These are phyloP conservation scores for Grifola frondosa DNA, from an alignment of 1,284 basidiomycete species.

Conservation along the genomic window DNA sequence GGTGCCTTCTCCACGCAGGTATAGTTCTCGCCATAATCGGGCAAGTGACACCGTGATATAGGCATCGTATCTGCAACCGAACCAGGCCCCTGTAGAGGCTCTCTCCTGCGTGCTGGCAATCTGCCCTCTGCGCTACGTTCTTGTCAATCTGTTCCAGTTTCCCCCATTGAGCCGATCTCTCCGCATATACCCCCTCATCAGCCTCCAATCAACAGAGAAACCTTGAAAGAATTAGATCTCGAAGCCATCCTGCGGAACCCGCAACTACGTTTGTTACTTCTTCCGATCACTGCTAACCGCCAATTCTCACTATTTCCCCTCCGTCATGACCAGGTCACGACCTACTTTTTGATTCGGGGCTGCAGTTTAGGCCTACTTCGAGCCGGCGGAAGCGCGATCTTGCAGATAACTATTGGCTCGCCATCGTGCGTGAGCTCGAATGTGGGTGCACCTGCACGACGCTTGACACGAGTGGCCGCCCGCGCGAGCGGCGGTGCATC, in stretches of 20 bases:
- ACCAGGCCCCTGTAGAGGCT: slow-evolving; percentile 43
- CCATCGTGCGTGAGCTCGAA: slow-evolving; percentile 78
- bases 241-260: slow-evolving; percentile 85
- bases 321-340: slow-evolving; percentile 71
- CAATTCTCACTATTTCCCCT: slow-evolving; percentile 17
- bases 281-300: slow-evolving; percentile 11
- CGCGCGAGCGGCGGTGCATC: slow-evolving; percentile 45
- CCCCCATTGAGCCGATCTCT: slow-evolving; percentile 53
- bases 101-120: slow-evolving; percentile 30
- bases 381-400: slow-evolving; percentile 74
- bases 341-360: slow-evolving; percentile 80
- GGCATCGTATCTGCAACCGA: slow-evolving; percentile 47
- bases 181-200: slow-evolving; percentile 65
- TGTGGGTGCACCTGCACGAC: slow-evolving; percentile 83
- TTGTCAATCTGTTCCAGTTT: slow-evolving; percentile 28
- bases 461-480: slow-evolving; percentile 58
- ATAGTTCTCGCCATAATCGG: slow-evolving; percentile 31
- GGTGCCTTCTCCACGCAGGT: slow-evolving; percentile 18
- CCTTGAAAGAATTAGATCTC: slow-evolving; percentile 83
- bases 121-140: slow-evolving; percentile 25
- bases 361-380: slow-evolving; percentile 71
- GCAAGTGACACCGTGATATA: slow-evolving; percentile 52
- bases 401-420: slow-evolving; percentile 84
- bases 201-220: slow-evolving; percentile 82
- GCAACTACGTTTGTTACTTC: slow-evolving; percentile 71